Conservation (phyloP, 2,329 filamentous ascomycete genomes). For the Macroventuria anomochaeta region DNA sequence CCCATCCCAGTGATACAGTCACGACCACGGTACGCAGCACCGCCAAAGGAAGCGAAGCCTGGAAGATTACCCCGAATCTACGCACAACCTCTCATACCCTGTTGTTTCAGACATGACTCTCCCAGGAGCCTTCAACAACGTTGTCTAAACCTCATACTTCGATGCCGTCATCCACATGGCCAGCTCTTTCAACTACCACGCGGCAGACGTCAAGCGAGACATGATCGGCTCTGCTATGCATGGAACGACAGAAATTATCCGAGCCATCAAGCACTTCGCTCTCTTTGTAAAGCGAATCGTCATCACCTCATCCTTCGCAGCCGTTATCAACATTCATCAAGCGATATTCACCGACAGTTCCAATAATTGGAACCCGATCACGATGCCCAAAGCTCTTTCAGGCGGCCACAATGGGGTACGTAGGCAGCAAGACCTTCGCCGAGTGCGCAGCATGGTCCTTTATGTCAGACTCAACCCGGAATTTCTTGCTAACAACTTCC, state of each 20-base stretch:
- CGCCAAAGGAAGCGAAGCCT: too few relatives aligned
- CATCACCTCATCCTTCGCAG: conserved; percentile 68
- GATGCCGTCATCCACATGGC: not conserved
- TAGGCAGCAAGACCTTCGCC: conserved; percentile 64
- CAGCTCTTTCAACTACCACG: not conserved
- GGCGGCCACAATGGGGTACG: conserved; percentile 33
- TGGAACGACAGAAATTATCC: not conserved
- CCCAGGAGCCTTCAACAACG: too few relatives aligned
- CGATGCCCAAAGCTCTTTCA: conserved; percentile 53
- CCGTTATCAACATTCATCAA: conserved; percentile 63
- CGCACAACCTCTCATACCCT: too few relatives aligned
- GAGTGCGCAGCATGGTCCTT: conserved; percentile 55
- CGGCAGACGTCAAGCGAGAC: not conserved
- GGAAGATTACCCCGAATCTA: too few relatives aligned
- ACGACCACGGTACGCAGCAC: too few relatives aligned
- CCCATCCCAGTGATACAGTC: too few relatives aligned
- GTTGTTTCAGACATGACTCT: too few relatives aligned
- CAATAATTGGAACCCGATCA: conserved; percentile 64
- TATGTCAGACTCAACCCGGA: too few relatives aligned
- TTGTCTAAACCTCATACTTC: not conserved
- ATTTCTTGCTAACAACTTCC: too few relatives aligned
- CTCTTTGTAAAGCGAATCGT: conserved; percentile 72
- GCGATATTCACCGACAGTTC: too few relatives aligned
- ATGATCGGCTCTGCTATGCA: not conserved
- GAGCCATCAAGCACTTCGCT: conserved; percentile 60